A percentile compares a stretch with the other conserved stretches of the same genome.
Evolutionary conservation across 768 basidiomycete genomes (phyloP).

Genomic region (Boletus subcaerulescens): DNA sequence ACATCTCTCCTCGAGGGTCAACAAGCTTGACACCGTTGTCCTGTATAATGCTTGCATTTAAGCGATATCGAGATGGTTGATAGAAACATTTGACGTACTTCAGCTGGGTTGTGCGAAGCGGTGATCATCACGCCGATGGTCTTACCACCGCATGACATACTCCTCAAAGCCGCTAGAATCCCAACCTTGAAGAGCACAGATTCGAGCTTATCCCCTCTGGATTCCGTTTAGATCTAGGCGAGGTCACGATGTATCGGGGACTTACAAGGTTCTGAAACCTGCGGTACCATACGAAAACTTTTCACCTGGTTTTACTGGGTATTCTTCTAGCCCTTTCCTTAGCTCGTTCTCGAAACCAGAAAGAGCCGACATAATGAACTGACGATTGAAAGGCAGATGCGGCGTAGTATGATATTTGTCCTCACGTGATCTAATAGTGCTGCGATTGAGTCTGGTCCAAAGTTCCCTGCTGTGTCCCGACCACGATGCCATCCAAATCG

Average conservation of each 20-base stretch:
- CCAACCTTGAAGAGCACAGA: conserved; percentile 95
- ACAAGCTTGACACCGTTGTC: conserved; percentile 99
- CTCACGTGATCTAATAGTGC: conserved; percentile 20
- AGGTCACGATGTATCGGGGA: conserved; percentile 11
- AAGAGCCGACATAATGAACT: conserved; percentile 34
- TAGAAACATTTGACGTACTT: conserved; percentile 45
- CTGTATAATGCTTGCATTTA: conserved; percentile 38
- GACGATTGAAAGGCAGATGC: background rate
- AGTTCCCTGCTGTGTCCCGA: background rate
- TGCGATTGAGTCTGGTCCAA: background rate
- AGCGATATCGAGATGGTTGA: background rate
- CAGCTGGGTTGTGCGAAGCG: conserved; percentile 99
- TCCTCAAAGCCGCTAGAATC: conserved; percentile 83
- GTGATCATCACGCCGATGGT: conserved; percentile 98
- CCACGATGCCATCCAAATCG: conserved; percentile 70
- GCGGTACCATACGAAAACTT: conserved; percentile 91
- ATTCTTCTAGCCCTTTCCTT: conserved; percentile 48
- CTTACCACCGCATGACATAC: conserved; percentile 87
- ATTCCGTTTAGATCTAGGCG: conserved; percentile 7
- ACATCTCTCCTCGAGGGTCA: conserved; percentile 96
- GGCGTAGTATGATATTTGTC: background rate
- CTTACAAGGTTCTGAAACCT: conserved; percentile 89
- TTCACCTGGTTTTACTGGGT: conserved; percentile 70
- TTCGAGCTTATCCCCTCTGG: conserved; percentile 69
- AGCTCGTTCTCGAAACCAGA: conserved; percentile 40